Evolutionary conservation across 139 green algal genomes (phyloP).

Genomic region (Medakamo hakoo): DNA sequence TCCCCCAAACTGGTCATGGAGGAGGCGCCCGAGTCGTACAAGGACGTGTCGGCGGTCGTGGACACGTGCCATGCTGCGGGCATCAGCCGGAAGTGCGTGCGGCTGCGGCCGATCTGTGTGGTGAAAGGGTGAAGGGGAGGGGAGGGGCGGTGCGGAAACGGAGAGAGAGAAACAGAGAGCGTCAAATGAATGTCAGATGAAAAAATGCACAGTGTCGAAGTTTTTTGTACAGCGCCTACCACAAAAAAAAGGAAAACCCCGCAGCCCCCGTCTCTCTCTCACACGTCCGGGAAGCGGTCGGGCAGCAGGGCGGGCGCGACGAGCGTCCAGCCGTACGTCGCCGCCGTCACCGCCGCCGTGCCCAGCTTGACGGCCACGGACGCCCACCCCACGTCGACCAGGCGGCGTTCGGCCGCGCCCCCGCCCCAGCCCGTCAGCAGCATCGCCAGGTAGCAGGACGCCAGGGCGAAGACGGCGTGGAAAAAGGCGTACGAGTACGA

Average conservation of each 20-base stretch:
- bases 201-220: no score
- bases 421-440: conserved; percentile 92
- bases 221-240: background rate
- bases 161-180: background rate
- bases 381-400: conserved; percentile 88
- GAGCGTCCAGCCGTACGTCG: conserved; percentile 86
- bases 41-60: conserved; percentile 72
- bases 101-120: conserved; percentile 66
- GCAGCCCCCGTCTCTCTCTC: background rate
- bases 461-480: conserved; percentile 92
- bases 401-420: conserved; percentile 7
- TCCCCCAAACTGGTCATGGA: conserved; percentile 76
- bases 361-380: conserved; percentile 86
- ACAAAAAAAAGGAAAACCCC: background rate
- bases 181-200: background rate
- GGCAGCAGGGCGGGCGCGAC: conserved; percentile 70
- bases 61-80: conserved; percentile 73
- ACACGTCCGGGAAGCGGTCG: conserved; percentile 36
- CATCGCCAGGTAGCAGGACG: conserved; percentile 91
- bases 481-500: conserved; percentile 68
- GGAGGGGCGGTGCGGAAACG: background rate
- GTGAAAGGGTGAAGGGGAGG: conserved; percentile 69
- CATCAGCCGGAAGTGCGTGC: conserved; percentile 63
- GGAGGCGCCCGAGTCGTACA: conserved; percentile 79
- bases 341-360: conserved; percentile 51